phyloP scores from a whole-genome alignment of 176 grass and related monocot species.

The Zizania latifolia region DNA sequence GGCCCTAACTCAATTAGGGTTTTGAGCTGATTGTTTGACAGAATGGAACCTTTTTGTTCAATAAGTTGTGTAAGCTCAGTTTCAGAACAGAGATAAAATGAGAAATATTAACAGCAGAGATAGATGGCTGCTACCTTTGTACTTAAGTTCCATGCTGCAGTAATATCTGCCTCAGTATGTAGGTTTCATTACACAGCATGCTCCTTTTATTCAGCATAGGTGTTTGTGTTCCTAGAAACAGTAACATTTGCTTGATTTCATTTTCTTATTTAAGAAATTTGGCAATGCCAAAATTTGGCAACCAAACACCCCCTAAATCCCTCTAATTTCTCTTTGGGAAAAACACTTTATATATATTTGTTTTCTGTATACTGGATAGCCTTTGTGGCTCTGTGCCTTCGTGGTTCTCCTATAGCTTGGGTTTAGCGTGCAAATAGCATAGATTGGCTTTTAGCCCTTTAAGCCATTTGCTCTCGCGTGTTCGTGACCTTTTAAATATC shows the following conservation, averaged over 20 bases:
- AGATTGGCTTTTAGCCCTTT: no score
- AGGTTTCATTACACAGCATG: no score
- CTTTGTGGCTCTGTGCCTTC: no score
- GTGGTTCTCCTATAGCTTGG: no score
- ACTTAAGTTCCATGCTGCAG: neutral
- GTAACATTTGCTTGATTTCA: neutral
- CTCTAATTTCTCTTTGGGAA: no score
- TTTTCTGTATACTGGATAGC: no score
- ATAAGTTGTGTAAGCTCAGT: slow-evolving; percentile 40
- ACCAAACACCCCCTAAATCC: no score
- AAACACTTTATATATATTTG: no score
- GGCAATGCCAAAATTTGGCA: no score
- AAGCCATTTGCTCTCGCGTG: no score
- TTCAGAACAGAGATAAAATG: slow-evolving; percentile 36
- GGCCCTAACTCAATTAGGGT: slow-evolving; percentile 20
- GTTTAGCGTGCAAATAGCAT: no score
- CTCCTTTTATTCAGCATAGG: neutral
- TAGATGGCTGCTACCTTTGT: neutral
- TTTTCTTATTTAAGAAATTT: neutral
- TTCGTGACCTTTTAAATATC: no score
- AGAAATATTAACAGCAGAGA: neutral
- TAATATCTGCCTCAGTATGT: neutral
- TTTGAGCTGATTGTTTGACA: slow-evolving; percentile 42
- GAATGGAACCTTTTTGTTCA: slow-evolving; percentile 20
- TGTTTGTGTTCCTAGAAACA: neutral